Percentiles rank a stretch among this genome's conserved stretches.
Evolutionary conservation across 1,284 basidiomycete species (phyloP).

Genomic region (Tylopilus sp.): DNA sequence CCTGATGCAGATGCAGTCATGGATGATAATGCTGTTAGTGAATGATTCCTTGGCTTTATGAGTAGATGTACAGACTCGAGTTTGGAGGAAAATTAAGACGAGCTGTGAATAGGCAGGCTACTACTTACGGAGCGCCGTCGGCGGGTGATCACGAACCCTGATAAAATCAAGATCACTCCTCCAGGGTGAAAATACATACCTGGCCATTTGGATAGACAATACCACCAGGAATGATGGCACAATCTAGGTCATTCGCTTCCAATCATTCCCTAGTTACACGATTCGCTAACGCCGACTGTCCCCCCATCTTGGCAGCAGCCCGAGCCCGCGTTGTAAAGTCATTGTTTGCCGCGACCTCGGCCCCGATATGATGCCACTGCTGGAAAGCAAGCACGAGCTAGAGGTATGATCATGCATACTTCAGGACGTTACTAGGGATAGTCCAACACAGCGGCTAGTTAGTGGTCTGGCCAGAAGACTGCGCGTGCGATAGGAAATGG

Average conservation of each 20-base stretch:
- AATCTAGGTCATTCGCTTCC: constrained; percentile 28
- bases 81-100: not conserved
- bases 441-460: constrained; percentile 39
- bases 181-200: not conserved
- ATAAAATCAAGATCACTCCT: not conserved
- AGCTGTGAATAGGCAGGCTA: not conserved
- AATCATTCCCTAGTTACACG: constrained; percentile 16
- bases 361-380: constrained; percentile 63
- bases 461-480: constrained; percentile 69
- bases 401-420: constrained; percentile 43
- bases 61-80: not conserved
- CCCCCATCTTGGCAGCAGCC: no score
- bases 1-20: constrained; percentile 36
- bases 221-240: constrained; percentile 23
- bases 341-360: constrained; percentile 70
- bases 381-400: constrained; percentile 48
- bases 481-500: constrained; percentile 69
- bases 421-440: not conserved
- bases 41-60: constrained; percentile 13
- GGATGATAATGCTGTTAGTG: constrained; percentile 28
- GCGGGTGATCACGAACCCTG: not conserved
- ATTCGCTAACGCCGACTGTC: no score
- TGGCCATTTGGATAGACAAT: not conserved
- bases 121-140: not conserved
- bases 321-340: constrained; percentile 45